Percentiles rank a stretch among this genome's conserved stretches.
phyloP scores from a whole-genome alignment of 257 asterid genomes.

The Solanum ossicruentum region DNA sequence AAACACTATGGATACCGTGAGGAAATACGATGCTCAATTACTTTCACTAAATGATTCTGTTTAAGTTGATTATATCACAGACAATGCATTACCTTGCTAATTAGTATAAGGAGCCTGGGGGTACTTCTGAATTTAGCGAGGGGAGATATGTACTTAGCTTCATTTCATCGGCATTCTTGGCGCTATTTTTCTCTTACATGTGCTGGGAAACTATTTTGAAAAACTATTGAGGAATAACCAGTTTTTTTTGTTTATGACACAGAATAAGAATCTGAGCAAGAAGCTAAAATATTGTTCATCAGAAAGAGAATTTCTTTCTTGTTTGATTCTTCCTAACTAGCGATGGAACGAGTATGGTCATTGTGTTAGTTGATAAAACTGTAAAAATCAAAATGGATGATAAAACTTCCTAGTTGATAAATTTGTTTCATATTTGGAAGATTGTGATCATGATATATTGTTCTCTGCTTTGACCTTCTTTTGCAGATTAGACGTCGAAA shows the following conservation, averaged over 20 bases:
- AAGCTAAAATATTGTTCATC: not conserved
- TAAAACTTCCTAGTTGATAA: too few species aligned
- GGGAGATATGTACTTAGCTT: not conserved
- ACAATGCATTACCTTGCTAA: not conserved
- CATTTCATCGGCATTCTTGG: not conserved
- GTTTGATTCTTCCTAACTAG: not conserved
- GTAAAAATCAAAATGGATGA: not conserved
- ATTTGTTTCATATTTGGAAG: not conserved
- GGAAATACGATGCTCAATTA: not conserved
- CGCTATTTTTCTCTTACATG: not conserved
- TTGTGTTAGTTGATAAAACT: not conserved
- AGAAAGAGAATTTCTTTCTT: not conserved
- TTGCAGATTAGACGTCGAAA: conserved; percentile 63
- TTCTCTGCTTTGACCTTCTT: not conserved
- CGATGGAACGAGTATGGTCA: not conserved
- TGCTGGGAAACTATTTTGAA: not conserved
- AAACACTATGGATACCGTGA: not conserved
- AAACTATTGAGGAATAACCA: not conserved
- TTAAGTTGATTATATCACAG: not conserved
- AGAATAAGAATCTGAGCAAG: not conserved
- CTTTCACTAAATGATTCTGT: not conserved
- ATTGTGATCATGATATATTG: not conserved
- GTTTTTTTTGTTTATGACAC: not conserved
- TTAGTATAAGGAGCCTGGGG: too few species aligned
- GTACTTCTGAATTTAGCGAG: not conserved